Evolutionary conservation across 441 rosid genomes (phyloP).

Genomic region (Kokia cookei): DNA sequence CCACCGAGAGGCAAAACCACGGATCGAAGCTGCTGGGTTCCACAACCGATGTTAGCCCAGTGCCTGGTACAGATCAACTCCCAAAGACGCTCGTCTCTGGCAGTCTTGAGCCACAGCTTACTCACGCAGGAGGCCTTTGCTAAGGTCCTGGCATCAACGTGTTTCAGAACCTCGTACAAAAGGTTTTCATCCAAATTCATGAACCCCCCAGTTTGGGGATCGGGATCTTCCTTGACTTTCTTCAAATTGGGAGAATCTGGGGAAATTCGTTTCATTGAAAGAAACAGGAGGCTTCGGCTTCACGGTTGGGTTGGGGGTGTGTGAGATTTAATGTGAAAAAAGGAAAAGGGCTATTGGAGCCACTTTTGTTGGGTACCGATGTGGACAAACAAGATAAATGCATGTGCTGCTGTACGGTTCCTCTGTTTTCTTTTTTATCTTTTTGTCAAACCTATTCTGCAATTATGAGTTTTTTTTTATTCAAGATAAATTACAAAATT

Average conservation of each 20-base stretch:
- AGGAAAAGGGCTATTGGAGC: conserved; percentile 14
- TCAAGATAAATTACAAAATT: too few species aligned
- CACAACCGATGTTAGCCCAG: conserved; percentile 76
- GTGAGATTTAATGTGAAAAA: neutral
- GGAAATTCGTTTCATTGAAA: conserved; percentile 31
- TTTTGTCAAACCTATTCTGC: too few species aligned
- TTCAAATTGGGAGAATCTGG: conserved; percentile 33
- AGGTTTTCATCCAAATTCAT: conserved; percentile 69
- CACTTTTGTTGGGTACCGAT: conserved; percentile 37
- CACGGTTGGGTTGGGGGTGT: neutral
- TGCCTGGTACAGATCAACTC: conserved; percentile 93
- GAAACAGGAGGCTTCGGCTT: neutral
- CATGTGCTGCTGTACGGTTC: conserved; percentile 9
- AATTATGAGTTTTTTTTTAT: too few species aligned
- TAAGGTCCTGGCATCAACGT: conserved; percentile 70
- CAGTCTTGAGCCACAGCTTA: conserved; percentile 74
- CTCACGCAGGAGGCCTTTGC: conserved; percentile 77
- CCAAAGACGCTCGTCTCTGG: conserved; percentile 91
- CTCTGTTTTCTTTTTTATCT: neutral
- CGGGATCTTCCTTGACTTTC: conserved; percentile 23
- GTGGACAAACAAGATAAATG: conserved; percentile 38
- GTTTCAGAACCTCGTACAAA: conserved; percentile 81
- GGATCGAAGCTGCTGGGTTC: conserved; percentile 68
- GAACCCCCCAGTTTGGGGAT: conserved; percentile 38
- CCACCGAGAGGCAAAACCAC: conserved; percentile 94